Evolutionary conservation across 805 yeast genomes (phyloP), one percentile per base, ranked within the genome.

Genomic region (Candida bentonensis): DNA sequence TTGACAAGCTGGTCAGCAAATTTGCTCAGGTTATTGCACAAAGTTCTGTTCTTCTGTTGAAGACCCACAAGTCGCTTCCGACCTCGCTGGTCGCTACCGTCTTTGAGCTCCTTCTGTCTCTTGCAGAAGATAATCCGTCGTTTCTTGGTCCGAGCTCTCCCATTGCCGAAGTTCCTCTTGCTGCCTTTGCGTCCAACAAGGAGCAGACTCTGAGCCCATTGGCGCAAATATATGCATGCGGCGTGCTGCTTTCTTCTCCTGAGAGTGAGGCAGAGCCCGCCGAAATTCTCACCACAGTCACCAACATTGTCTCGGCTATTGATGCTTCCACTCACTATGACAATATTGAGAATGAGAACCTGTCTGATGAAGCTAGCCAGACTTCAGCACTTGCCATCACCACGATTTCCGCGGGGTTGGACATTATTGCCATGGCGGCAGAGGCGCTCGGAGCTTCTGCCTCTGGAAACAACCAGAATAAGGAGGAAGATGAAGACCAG

Each of bases 391-490:
- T 40, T 3, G 53, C 50, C n/a, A 41, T 50, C 13, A 44, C 39
- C 3, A 55, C 53, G 20, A 68, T 72, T 45, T 55, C 61, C 4
- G 56, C 55, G 13, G 36, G 36, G 5, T n/a, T 30, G 11, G 36
- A 30, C 20, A 17, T 30, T 15, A 30, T 30, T 11, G 36, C 36
- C 36, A 30, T 30, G 36, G 36, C 36, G 7, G 36, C 36, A 13
- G 36, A 30, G 17, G 36, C 36, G 7, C 17, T 30, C 5, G 36
- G 36, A 9, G 7, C 17, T 30, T 9, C 11, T 15, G 27, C 27
- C 27, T 9, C 11, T 13, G 75, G 82, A 2, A 70, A 72, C 49
- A 62, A 70, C 39, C 70, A 73, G 17, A 17, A 11, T 17, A 17
- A 11, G 7, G 30, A 22, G 3, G 52, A 43, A 15, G 46, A 30